Evolutionary conservation across 1,139 yeast genomes (phyloP).

Genomic region (Lodderomyces beijingensis): DNA sequence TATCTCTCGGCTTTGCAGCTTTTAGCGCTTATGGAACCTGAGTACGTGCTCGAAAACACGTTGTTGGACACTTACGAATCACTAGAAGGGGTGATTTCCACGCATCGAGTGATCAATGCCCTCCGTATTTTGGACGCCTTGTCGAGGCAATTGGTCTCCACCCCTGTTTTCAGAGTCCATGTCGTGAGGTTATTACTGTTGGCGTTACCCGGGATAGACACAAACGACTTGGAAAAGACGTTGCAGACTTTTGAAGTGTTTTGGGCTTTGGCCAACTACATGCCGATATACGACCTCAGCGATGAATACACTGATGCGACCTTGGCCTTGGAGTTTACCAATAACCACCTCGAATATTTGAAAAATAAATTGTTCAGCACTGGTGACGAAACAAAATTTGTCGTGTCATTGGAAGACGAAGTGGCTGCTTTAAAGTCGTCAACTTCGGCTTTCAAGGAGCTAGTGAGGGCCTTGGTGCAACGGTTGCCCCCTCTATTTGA

Average conservation of each 20-base stretch:
- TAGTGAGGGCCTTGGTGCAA: slow-evolving; percentile 55
- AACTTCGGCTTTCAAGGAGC: slow-evolving; percentile 63
- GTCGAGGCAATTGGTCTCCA: slow-evolving; percentile 62
- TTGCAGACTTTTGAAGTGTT: slow-evolving; percentile 66
- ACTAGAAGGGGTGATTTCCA: slow-evolving; percentile 71
- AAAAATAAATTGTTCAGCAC: slow-evolving; percentile 32
- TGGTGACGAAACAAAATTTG: slow-evolving; percentile 14
- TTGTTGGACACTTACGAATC: slow-evolving; percentile 81
- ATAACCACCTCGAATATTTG: slow-evolving; percentile 53
- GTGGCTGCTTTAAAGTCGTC: slow-evolving; percentile 66
- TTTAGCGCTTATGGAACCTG: slow-evolving; percentile 62
- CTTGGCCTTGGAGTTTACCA: slow-evolving; percentile 71
- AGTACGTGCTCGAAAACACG: slow-evolving; percentile 57
- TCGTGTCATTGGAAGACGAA: slow-evolving; percentile 42
- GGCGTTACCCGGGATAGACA: slow-evolving; percentile 78
- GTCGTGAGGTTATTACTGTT: slow-evolving; percentile 67
- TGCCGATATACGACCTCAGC: slow-evolving; percentile 62
- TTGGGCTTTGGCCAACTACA: slow-evolving; percentile 65
- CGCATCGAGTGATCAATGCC: slow-evolving; percentile 77
- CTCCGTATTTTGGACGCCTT: slow-evolving; percentile 63
- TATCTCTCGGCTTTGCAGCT: slow-evolving; percentile 60
- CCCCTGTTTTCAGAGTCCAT: slow-evolving; percentile 72
- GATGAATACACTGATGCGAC: slow-evolving; percentile 42
- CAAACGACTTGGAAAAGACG: slow-evolving; percentile 79
- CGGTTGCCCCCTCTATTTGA: slow-evolving; percentile 66